These are phyloP conservation scores for Aspergillus haitiensis DNA, from an alignment of 495 filamentous ascomycete species.

Conservation along the genomic window DNA sequence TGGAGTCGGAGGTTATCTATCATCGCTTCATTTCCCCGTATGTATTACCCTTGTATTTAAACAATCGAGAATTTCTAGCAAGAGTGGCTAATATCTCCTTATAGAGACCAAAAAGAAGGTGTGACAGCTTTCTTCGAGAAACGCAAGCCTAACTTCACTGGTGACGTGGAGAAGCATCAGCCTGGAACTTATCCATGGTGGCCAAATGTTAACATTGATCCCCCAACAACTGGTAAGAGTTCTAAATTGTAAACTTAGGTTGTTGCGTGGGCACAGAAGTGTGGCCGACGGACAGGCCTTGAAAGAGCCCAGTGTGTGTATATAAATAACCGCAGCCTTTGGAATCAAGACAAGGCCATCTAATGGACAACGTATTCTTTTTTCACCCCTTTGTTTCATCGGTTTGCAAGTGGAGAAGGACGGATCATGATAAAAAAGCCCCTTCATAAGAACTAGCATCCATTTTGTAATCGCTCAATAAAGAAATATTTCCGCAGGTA, in stretches of 20 bases:
- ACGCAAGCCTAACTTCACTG: conserved; percentile 53
- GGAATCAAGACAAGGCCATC: too few species aligned
- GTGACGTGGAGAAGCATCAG: conserved; percentile 29
- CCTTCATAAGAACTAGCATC: too few species aligned
- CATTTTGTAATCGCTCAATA: not conserved
- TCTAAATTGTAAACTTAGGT: conserved; percentile 33
- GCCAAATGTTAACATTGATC: conserved; percentile 31
- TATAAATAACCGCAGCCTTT: too few species aligned
- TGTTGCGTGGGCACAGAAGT: not conserved
- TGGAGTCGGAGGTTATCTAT: conserved; percentile 58
- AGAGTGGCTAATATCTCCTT: conserved; percentile 8
- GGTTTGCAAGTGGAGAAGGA: too few species aligned
- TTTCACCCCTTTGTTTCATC: too few species aligned
- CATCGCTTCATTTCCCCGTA: conserved; percentile 52
- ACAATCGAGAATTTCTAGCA: too few species aligned
- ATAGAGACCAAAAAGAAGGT: conserved; percentile 51
- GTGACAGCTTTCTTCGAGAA: conserved; percentile 49
- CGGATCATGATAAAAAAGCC: too few species aligned
- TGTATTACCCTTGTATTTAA: conserved; percentile 1
- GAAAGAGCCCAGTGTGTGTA: too few species aligned
- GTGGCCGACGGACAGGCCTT: too few species aligned
- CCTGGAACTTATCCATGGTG: conserved; percentile 37
- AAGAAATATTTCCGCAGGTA: not conserved
- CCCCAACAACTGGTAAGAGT: conserved; percentile 21
- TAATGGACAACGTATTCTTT: too few species aligned